Conservation (phyloP, 805 yeast species). For the Candida sakaeoensis region DNA sequence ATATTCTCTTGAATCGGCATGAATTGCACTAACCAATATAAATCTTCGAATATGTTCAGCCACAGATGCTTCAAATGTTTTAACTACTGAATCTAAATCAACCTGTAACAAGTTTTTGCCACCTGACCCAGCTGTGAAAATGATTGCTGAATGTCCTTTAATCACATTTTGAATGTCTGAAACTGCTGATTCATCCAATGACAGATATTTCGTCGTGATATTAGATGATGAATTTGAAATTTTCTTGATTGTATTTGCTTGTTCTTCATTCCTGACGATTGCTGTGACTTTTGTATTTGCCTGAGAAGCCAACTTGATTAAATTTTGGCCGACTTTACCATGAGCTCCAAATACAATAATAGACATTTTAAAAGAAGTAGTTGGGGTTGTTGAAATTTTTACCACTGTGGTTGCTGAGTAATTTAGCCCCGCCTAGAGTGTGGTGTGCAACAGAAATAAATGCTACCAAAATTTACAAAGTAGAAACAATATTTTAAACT, state of each 20-base stretch:
- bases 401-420: background rate
- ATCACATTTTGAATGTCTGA: slow-evolving; percentile 33
- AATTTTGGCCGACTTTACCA: slow-evolving; percentile 53
- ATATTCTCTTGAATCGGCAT: slow-evolving; percentile 47
- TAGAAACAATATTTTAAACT: background rate
- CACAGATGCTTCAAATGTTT: slow-evolving; percentile 52
- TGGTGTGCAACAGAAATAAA: background rate
- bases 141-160: slow-evolving; percentile 51
- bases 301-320: slow-evolving; percentile 34
- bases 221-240: slow-evolving; percentile 28
- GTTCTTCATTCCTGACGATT: slow-evolving; percentile 46
- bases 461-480: slow-evolving; percentile 1
- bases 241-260: slow-evolving; percentile 34
- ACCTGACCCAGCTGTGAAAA: slow-evolving; percentile 61
- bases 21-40: slow-evolving; percentile 53
- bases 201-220: slow-evolving; percentile 32
- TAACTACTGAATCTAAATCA: slow-evolving; percentile 62
- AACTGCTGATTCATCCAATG: slow-evolving; percentile 34
- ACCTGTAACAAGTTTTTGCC: slow-evolving; percentile 51
- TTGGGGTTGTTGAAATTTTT: background rate
- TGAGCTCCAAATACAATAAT: slow-evolving; percentile 51
- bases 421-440: background rate
- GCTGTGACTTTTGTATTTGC: slow-evolving; percentile 22
- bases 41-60: slow-evolving; percentile 41
- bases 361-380: slow-evolving; percentile 1